A percentile compares a stretch with the other conserved stretches of the same genome.
phyloP scores from a whole-genome alignment of 306 rosid genomes.

The Quercus parvula region DNA sequence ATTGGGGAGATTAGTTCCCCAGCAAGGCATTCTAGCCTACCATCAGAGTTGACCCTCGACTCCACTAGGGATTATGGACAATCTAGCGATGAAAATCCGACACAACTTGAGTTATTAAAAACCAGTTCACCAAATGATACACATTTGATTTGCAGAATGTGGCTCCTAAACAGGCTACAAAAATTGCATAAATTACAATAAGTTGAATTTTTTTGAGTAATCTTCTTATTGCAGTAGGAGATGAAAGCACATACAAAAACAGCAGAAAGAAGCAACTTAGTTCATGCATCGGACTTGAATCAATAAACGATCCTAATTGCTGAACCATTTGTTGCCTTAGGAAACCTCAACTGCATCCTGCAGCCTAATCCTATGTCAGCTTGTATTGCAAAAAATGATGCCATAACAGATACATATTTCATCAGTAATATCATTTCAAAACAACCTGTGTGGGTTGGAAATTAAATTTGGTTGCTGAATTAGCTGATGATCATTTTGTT shows the following conservation, averaged over 20 bases:
- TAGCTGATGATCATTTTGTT: constrained; percentile 85
- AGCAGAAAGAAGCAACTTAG: constrained; percentile 13
- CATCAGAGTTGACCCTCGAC: background rate
- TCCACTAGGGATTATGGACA: background rate
- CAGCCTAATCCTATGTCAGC: constrained; percentile 2
- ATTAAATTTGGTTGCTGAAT: constrained; percentile 5
- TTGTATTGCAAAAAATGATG: background rate
- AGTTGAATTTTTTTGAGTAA: background rate
- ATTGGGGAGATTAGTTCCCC: background rate
- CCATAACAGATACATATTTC: background rate
- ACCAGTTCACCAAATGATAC: background rate
- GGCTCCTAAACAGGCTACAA: background rate
- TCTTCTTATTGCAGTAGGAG: background rate
- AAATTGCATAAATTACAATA: background rate
- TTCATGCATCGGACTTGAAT: constrained; percentile 7
- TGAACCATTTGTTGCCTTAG: background rate
- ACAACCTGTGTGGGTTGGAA: background rate
- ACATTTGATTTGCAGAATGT: background rate
- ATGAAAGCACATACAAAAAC: background rate
- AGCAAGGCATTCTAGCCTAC: background rate
- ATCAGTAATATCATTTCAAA: background rate
- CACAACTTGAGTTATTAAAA: background rate
- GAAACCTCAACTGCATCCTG: background rate
- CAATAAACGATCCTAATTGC: background rate
- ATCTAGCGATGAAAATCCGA: background rate